These are phyloP conservation scores for Trichoderma sp. DNA, from an alignment of 2,329 filamentous ascomycete genomes.

Conservation along the genomic window DNA sequence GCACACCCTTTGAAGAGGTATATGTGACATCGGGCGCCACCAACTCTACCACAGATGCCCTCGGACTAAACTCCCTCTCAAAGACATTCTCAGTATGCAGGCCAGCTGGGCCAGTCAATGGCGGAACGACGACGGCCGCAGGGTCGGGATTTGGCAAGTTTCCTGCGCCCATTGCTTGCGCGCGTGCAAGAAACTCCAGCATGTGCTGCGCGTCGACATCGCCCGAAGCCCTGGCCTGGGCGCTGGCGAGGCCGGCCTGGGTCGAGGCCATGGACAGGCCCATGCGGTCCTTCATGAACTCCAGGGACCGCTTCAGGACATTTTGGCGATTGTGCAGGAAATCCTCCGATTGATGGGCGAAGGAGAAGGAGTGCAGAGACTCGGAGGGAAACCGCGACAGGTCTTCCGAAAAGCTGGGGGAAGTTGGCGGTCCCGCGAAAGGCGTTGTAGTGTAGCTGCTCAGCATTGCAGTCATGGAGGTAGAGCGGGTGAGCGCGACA, in stretches of 20 bases:
- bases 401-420: slow-evolving; percentile 81
- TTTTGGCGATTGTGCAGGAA: slow-evolving; percentile 88
- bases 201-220: slow-evolving; percentile 86
- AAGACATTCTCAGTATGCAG: slow-evolving; percentile 76
- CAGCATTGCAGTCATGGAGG: slow-evolving; percentile 67
- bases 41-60: slow-evolving; percentile 50
- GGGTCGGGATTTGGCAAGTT: slow-evolving; percentile 52
- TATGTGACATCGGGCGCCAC: slow-evolving; percentile 36
- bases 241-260: slow-evolving; percentile 73
- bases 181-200: slow-evolving; percentile 80
- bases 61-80: slow-evolving; percentile 70
- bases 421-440: slow-evolving; percentile 60
- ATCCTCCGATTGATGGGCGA: slow-evolving; percentile 92
- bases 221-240: slow-evolving; percentile 76
- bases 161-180: slow-evolving; percentile 71
- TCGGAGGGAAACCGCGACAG: slow-evolving; percentile 90
- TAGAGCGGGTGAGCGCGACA: slow-evolving; percentile 59
- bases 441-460: slow-evolving; percentile 54
- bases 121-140: slow-evolving; percentile 45
- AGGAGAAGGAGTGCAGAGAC: slow-evolving; percentile 96
- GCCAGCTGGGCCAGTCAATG: slow-evolving; percentile 76
- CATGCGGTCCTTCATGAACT: slow-evolving; percentile 93
- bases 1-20: slow-evolving; percentile 28
- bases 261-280: slow-evolving; percentile 67
- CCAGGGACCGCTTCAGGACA: slow-evolving; percentile 86